phyloP scores from a whole-genome alignment of 495 filamentous ascomycete genomes.

The Aspergillus kassunensis region DNA sequence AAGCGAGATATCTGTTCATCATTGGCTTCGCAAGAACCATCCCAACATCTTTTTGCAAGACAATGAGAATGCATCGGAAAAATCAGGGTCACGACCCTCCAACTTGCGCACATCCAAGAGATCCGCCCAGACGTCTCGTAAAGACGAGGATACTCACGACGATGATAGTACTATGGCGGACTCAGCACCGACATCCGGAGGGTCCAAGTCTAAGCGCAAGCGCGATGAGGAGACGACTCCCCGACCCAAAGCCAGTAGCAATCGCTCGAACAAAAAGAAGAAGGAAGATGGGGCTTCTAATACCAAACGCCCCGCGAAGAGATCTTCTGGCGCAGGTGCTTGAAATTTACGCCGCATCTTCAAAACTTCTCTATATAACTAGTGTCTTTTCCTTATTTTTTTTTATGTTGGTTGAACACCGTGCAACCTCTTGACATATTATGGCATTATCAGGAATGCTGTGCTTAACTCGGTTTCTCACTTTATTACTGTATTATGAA shows the following conservation, averaged over 20 bases:
- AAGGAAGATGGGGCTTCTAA: constrained; percentile 43
- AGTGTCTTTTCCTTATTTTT: not conserved
- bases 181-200: constrained; percentile 31
- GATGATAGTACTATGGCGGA: constrained; percentile 48
- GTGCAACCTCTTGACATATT: not conserved
- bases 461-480: not conserved
- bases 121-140: constrained; percentile 34
- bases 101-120: constrained; percentile 39
- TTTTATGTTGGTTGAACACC: not conserved
- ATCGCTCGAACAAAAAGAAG: constrained; percentile 62
- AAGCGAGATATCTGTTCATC: constrained; percentile 83
- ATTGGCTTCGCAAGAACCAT: constrained; percentile 82
- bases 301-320: constrained; percentile 34
- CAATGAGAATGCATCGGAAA: constrained; percentile 62
- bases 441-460: not conserved
- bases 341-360: constrained; percentile 5
- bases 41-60: constrained; percentile 82
- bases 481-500: not conserved
- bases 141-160: constrained; percentile 50
- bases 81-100: constrained; percentile 46
- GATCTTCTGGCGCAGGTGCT: constrained; percentile 22
- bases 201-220: constrained; percentile 50
- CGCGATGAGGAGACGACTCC: constrained; percentile 67
- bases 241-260: constrained; percentile 63
- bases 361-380: constrained; percentile 9